Percentiles rank a stretch among this genome's conserved stretches.
Evolutionary conservation across 2,329 filamentous ascomycete genomes (phyloP).

Genomic region (Fusarium austroafricanum): DNA sequence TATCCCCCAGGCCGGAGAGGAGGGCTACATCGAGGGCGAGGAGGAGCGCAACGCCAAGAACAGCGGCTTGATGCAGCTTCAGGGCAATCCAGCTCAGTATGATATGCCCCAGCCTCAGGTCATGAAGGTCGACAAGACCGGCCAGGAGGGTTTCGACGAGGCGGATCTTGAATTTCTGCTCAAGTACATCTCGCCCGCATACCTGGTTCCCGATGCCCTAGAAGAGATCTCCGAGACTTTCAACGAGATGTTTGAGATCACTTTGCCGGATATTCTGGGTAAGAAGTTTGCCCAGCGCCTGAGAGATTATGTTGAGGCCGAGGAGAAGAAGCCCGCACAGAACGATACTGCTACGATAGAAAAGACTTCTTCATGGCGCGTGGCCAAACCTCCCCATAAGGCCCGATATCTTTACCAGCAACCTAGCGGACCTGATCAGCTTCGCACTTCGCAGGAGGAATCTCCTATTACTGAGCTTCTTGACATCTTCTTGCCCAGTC

Average conservation of each 20-base stretch:
- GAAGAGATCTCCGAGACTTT: conserved; percentile 86
- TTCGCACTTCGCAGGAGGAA: conserved; percentile 54
- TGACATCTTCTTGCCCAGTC: conserved; percentile 84
- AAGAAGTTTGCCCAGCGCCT: conserved; percentile 80
- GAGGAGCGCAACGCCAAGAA: conserved; percentile 90
- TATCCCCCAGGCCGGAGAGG: conserved; percentile 93
- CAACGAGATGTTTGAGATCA: conserved; percentile 83
- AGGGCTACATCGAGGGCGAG: conserved; percentile 87
- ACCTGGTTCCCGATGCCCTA: conserved; percentile 90
- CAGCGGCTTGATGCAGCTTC: conserved; percentile 91
- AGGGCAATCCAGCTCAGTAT: conserved; percentile 90
- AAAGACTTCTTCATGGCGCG: conserved; percentile 72
- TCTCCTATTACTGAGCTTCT: conserved; percentile 81
- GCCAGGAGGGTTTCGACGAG: conserved; percentile 74
- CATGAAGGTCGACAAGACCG: conserved; percentile 58
- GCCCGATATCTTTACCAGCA: conserved; percentile 90
- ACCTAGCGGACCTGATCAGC: conserved; percentile 54
- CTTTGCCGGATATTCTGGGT: conserved; percentile 80
- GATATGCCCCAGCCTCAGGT: conserved; percentile 79
- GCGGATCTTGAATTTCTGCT: conserved; percentile 89
- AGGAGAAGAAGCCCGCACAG: conserved; percentile 65
- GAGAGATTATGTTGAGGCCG: conserved; percentile 74
- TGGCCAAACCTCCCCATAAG: conserved; percentile 92
- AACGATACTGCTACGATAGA: conserved; percentile 67
- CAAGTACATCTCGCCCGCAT: conserved; percentile 89